A percentile compares a stretch with the other conserved stretches of the same genome.
Conservation (phyloP, 176 grass and related monocot species). For the Phyllostachys edulis region DNA sequence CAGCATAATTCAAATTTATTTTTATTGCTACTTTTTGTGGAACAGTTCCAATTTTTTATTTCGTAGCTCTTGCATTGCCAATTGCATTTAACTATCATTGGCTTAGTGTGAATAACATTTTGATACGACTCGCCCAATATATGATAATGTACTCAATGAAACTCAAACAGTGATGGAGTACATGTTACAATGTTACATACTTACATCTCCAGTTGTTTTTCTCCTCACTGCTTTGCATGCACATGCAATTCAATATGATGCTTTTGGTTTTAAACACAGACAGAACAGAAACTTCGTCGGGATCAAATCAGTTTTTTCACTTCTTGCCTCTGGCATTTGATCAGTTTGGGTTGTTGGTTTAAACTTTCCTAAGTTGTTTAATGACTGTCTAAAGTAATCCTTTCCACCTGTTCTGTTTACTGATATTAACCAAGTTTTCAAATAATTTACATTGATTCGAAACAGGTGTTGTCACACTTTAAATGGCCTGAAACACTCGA, state of each 20-base stretch:
- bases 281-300: neutral
- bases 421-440: neutral
- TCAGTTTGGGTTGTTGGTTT: neutral
- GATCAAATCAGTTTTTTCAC: neutral
- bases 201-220: neutral
- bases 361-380: conserved; percentile 9
- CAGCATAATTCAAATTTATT: neutral
- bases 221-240: neutral
- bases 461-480: conserved; percentile 69
- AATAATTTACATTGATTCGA: conserved; percentile 31
- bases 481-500: conserved; percentile 89
- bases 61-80: neutral
- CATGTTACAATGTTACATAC: neutral
- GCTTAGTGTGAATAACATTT: neutral
- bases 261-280: neutral
- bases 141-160: neutral
- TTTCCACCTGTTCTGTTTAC: conserved; percentile 4
- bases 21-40: neutral
- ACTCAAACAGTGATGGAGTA: neutral
- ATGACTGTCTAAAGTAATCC: conserved; percentile 4
- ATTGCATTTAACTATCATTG: neutral
- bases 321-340: too few relatives aligned
- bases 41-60: neutral
- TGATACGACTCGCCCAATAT: neutral
- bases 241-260: neutral